A percentile compares a stretch with the other conserved stretches of the same genome.
These are phyloP conservation scores for Opeltia flavorubescens DNA, from an alignment of 495 filamentous ascomycete species.

Conservation along the genomic window DNA sequence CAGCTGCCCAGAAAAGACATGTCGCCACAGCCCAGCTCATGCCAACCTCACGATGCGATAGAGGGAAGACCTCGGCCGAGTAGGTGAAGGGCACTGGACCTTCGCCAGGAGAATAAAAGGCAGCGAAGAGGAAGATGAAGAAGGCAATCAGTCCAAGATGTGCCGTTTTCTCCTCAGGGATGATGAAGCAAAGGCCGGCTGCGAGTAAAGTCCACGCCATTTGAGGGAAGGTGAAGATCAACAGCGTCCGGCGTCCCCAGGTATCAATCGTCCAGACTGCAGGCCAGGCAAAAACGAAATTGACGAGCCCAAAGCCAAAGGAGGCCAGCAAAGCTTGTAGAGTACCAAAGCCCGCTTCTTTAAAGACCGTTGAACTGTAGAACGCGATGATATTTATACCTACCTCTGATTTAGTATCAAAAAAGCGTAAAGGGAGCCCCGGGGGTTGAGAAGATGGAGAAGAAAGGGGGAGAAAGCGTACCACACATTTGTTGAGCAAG, in stretches of 20 bases:
- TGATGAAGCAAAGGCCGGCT: constrained; percentile 31
- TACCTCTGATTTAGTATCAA: too few species aligned
- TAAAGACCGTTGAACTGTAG: constrained; percentile 54
- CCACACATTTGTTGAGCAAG: constrained; percentile 51
- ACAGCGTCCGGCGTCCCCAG: constrained; percentile 32
- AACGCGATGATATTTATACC: constrained; percentile 52
- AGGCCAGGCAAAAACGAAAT: constrained; percentile 43
- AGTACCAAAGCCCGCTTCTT: constrained; percentile 32
- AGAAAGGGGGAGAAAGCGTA: constrained; percentile 3
- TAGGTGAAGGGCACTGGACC: constrained; percentile 62
- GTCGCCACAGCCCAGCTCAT: constrained; percentile 67
- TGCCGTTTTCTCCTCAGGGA: constrained; percentile 23
- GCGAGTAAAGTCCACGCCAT: constrained; percentile 36
- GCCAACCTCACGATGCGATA: constrained; percentile 60
- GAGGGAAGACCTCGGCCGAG: constrained; percentile 68
- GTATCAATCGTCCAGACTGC: constrained; percentile 37
- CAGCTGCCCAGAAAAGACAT: constrained; percentile 58
- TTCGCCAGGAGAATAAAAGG: constrained; percentile 56
- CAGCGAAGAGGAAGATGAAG: constrained; percentile 53
- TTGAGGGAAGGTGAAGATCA: constrained; percentile 37
- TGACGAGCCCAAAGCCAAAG: constrained; percentile 41
- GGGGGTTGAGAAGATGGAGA: too few species aligned
- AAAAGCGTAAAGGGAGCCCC: too few species aligned
- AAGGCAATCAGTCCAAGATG: constrained; percentile 42
- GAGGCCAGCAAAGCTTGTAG: constrained; percentile 36